Base-by-base conservation (phyloP, 257 asterid genomes). In the Craterostigma plantagineum region DNA sequence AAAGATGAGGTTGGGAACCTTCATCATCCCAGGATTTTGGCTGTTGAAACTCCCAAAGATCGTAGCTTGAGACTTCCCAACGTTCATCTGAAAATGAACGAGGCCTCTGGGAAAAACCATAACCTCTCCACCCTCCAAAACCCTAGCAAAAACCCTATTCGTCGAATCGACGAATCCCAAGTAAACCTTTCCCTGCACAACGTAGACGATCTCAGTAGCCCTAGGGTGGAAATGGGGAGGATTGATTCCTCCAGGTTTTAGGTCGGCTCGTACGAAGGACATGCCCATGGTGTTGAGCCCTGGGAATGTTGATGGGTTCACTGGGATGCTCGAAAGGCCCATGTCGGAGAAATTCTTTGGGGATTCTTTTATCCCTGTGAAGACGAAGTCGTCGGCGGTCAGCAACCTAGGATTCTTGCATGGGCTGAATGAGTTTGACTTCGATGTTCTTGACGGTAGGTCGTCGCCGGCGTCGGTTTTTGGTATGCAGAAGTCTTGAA, bases 31-130 rank as follows among this genome's bases (percentile, higher is more conserved):
- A 0, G 95, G 92, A 59, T 82, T 82, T 48, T 82, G 80, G 63
- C 92, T 73, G 23, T 76, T 65, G 16, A 79, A 79, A 49, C 82
- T 79, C 39, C 91, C 92, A 8, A 82, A 4, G 42, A 79, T 71
- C 1, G 91, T 59, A 0, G 92, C 91, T 0, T 43, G 55, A 0
- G 67, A 56, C 8, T 73, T 53, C 11, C 81, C 91, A 2, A 79
- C 42, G 15, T 79, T 83, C 95, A 79, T 73, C 72, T 79, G 92
- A 33, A 83, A 83, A 45, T 76, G 95, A 45, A 83, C 18, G 13
- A 83, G 17, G 0, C 92, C 95, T 56, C 47, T 66, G 2, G 95
- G 92, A 50, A 79, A 75, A 45, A 82, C 86, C 91, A 82, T 79
- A 0, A 82, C 92, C 30, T 79, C 91, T 10, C 91, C 92, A 18